Evolutionary conservation across 2,329 filamentous ascomycete genomes (phyloP).

Genomic region (Pseudogymnoascus sp.): DNA sequence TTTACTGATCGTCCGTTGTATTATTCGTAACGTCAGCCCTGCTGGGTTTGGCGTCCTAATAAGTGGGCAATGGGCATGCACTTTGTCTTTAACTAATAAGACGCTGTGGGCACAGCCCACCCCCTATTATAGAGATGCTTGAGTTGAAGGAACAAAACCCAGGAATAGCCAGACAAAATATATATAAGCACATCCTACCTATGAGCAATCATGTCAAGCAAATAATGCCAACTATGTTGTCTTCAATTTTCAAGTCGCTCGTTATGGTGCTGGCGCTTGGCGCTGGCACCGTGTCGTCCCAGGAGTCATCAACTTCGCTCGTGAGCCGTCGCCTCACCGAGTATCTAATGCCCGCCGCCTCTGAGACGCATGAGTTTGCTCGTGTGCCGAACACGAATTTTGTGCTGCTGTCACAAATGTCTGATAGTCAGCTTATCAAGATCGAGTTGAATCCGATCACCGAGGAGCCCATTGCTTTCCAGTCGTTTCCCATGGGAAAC

Average conservation of each 20-base stretch:
- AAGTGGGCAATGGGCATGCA: neutral
- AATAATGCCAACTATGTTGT: neutral
- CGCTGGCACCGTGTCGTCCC: neutral
- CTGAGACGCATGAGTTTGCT: slow-evolving; percentile 9
- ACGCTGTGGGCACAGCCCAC: neutral
- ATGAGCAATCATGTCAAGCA: neutral
- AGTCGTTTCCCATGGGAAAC: slow-evolving; percentile 8
- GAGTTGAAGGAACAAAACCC: too few relatives aligned
- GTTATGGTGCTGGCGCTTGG: slow-evolving; percentile 8
- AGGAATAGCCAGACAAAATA: neutral
- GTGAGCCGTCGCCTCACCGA: slow-evolving; percentile 10
- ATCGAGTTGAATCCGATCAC: slow-evolving; percentile 9
- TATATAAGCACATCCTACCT: neutral
- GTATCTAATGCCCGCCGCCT: slow-evolving; percentile 3
- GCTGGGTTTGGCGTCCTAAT: neutral
- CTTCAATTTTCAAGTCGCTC: neutral
- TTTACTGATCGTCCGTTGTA: neutral
- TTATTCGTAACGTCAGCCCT: neutral
- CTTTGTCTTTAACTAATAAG: neutral
- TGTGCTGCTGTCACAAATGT: slow-evolving; percentile 8
- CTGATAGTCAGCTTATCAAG: slow-evolving; percentile 9
- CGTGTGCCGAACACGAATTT: slow-evolving; percentile 9
- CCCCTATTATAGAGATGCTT: neutral
- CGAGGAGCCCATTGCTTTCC: slow-evolving; percentile 5
- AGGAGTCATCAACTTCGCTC: neutral